A percentile compares a stretch with the other conserved stretches of the same genome.
Evolutionary conservation across 768 basidiomycete species (phyloP).

Genomic region (Mycena sanguinolenta): DNA sequence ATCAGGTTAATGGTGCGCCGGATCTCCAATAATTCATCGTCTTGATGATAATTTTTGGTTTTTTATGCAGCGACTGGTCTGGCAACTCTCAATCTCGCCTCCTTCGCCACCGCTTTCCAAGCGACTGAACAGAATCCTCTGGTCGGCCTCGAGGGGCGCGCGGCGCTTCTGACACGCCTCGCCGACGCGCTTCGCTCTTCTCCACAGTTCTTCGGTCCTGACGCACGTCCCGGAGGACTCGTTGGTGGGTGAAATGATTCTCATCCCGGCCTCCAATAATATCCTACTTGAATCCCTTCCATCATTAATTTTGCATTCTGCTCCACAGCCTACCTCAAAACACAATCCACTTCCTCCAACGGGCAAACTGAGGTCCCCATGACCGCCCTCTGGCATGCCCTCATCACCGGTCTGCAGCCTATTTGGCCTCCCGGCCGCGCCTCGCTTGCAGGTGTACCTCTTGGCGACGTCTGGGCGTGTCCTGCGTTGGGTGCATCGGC

Average conservation of each 20-base stretch:
- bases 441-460: slow-evolving; percentile 72
- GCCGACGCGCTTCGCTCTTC: slow-evolving; percentile 75
- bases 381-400: slow-evolving; percentile 81
- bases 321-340: slow-evolving; percentile 74
- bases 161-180: slow-evolving; percentile 81
- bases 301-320: neutral
- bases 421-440: slow-evolving; percentile 91
- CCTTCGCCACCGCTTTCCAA: slow-evolving; percentile 81
- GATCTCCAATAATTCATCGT: no score
- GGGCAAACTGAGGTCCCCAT: slow-evolving; percentile 65
- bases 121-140: slow-evolving; percentile 84
- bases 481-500: slow-evolving; percentile 55
- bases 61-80: slow-evolving; percentile 69
- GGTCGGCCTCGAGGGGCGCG: slow-evolving; percentile 90
- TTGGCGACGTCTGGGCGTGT: slow-evolving; percentile 97
- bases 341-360: slow-evolving; percentile 59
- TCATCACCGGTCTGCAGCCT: slow-evolving; percentile 85
- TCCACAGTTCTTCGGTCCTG: slow-evolving; percentile 78
- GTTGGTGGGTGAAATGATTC: slow-evolving; percentile 63
- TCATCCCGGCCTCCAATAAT: no score
- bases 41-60: no score
- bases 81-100: slow-evolving; percentile 69
- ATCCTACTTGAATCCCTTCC: neutral
- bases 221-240: slow-evolving; percentile 85
- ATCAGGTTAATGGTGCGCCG: slow-evolving; percentile 69